Base-by-base conservation (phyloP, 106 monocot genomes). In the Acorus gramineus region DNA sequence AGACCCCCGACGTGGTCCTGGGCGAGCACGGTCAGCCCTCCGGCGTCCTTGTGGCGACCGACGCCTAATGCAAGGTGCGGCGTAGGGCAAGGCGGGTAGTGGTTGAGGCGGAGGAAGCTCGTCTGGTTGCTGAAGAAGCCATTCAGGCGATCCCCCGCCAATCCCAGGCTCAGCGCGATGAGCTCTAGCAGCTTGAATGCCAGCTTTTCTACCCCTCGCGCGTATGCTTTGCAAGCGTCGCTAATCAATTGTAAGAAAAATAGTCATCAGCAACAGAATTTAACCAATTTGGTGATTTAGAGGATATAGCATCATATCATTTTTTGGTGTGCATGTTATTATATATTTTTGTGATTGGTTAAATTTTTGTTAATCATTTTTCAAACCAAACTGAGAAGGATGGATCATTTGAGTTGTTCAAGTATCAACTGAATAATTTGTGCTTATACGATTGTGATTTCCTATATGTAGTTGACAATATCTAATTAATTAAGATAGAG, bases 21-120 rank as follows among this genome's bases (percentile, higher is more conserved):
- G 9, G 64, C 46, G 4, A 87, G 84, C 10, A 87, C 45, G 10
- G 87, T 87, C 45, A 87, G 77, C 5, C 74, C 88, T 11, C 89
- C 85, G 7, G 14, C 49, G 47, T 89, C 89, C 74, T 82, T 89
- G 74, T 89, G 89, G 28, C 75, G 89, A 47, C 89, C 89, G 44
- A 89, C 85, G 52, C 89, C 89, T 0, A 89, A 75, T 2, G 85
- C 85, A 4, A 89, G 85, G 46, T 82, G 49, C 0, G 89, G 85
- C 50, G 67, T 67, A 8, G 89, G 85, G 66, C 89, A 85, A 0
- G 79, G 82, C 4, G 85, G 85, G 65, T 89, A 89, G 74, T 89
- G 80, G 61, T 85, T 85, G 11, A 89, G 72, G 44, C 89, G 70
- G 58, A 85, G 44, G 68, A 75, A 78, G 63, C 67, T 75, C 5